phyloP scores from a whole-genome alignment of 169 alveolate genomes.

The Plasmodium knowlesi region DNA sequence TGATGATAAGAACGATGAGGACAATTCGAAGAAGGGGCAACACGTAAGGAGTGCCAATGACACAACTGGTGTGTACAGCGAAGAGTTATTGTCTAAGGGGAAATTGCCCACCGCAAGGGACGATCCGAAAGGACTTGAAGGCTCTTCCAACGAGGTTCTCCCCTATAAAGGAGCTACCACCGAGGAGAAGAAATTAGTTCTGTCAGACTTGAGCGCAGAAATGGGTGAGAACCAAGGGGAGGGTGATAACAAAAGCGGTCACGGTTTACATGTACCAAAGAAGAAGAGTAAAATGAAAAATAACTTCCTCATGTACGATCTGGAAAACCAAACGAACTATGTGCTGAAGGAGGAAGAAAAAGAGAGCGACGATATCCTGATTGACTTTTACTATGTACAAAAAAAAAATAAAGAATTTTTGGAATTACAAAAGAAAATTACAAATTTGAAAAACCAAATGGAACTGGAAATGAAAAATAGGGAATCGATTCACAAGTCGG shows the following conservation, averaged over 20 bases:
- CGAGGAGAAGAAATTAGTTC: neutral
- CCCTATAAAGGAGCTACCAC: neutral
- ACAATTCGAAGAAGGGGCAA: neutral
- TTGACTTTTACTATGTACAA: slow-evolving; percentile 64
- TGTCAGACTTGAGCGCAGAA: slow-evolving; percentile 21
- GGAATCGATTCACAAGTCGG: slow-evolving; percentile 68
- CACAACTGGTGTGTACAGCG: slow-evolving; percentile 4
- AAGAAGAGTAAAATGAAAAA: neutral
- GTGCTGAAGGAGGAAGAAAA: slow-evolving; percentile 53
- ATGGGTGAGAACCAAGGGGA: neutral
- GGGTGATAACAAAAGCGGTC: neutral
- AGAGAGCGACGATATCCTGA: slow-evolving; percentile 53
- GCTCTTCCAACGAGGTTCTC: neutral
- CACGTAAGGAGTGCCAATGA: neutral
- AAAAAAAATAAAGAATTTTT: slow-evolving; percentile 57
- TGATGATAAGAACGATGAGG: neutral
- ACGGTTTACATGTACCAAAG: neutral
- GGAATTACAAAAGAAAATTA: slow-evolving; percentile 62
- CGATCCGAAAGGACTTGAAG: neutral
- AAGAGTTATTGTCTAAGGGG: neutral
- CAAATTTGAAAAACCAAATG: slow-evolving; percentile 59
- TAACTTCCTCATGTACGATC: slow-evolving; percentile 33
- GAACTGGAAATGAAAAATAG: slow-evolving; percentile 74
- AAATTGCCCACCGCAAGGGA: neutral
- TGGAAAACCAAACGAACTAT: slow-evolving; percentile 35